These are phyloP conservation scores for Yamadazyma trypodendri DNA, from an alignment of 1,139 yeast genomes.

Conservation along the genomic window DNA sequence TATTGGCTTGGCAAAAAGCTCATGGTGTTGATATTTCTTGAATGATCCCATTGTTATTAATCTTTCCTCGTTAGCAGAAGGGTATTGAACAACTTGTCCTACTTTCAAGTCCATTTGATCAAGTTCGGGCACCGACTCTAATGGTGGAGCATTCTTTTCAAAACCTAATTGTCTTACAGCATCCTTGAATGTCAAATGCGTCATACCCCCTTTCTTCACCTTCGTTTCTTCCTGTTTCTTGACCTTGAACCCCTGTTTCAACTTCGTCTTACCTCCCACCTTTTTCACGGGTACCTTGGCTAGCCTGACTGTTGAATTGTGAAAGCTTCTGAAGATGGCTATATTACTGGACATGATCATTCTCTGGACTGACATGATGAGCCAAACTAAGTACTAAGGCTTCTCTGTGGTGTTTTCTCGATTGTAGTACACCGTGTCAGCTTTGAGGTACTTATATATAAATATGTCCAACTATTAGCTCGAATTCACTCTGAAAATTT, in stretches of 20 bases:
- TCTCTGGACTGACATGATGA: conserved; percentile 2
- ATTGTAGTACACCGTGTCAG: background rate
- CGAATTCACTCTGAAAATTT: background rate
- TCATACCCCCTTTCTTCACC: conserved; percentile 43
- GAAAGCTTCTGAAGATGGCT: conserved; percentile 2
- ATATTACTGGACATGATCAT: background rate
- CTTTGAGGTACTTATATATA: background rate
- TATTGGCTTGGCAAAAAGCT: conserved; percentile 56
- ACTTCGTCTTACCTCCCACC: conserved; percentile 26
- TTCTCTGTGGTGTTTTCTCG: background rate
- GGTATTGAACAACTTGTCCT: conserved; percentile 25
- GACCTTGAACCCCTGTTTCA: conserved; percentile 26
- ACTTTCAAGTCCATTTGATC: conserved; percentile 18
- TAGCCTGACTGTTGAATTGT: conserved; percentile 10
- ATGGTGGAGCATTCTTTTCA: conserved; percentile 28
- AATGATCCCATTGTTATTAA: conserved; percentile 52
- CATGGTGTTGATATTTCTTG: conserved; percentile 64
- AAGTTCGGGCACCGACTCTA: conserved; percentile 1
- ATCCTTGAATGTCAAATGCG: conserved; percentile 40
- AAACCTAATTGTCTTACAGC: conserved; percentile 38
- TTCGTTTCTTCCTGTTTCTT: conserved; percentile 19
- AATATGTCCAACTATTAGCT: background rate
- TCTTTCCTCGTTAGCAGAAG: conserved; percentile 18
- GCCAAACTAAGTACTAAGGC: background rate
- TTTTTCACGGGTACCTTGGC: conserved; percentile 19